A percentile compares a stretch with the other conserved stretches of the same genome.
Evolutionary conservation across 2,329 filamentous ascomycete species (phyloP).

Genomic region (Metarhizium humberi): DNA sequence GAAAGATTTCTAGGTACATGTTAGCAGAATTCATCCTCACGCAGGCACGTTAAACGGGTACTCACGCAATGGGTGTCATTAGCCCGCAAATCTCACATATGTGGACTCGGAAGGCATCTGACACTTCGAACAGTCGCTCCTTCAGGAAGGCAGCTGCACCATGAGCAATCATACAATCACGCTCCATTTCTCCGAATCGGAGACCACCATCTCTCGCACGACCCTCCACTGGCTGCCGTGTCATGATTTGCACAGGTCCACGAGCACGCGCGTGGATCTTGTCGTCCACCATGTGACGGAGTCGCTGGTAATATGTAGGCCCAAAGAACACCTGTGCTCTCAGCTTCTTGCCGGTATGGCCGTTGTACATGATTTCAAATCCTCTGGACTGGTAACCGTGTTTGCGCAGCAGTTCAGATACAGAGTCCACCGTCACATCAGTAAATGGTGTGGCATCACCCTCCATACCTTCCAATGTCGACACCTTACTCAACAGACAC

Average conservation of each 20-base stretch:
- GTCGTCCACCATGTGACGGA: conserved; percentile 99
- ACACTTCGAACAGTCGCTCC: conserved; percentile 94
- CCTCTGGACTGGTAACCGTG: conserved; percentile 95
- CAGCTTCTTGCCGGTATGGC: conserved; percentile 90
- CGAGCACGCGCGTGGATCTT: conserved; percentile 99
- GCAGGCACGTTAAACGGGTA: conserved; percentile 19
- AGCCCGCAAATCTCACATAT: conserved; percentile 97
- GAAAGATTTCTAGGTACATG: conserved; percentile 63
- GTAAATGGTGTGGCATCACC: conserved; percentile 97
- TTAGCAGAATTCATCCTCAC: conserved; percentile 20
- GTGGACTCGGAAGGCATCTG: conserved; percentile 94
- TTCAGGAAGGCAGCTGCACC: conserved; percentile 95
- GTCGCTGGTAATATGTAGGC: conserved; percentile 96
- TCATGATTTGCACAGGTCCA: conserved; percentile 94
- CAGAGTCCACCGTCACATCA: conserved; percentile 89
- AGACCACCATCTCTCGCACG: conserved; percentile 95
- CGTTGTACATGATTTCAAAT: conserved; percentile 98
- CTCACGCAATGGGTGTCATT: conserved; percentile 98
- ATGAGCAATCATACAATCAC: conserved; percentile 99
- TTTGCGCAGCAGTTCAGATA: conserved; percentile 76
- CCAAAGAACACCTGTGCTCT: conserved; percentile 93
- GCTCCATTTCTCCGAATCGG: conserved; percentile 99
- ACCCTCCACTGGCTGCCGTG: conserved; percentile 94
- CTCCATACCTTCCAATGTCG: conserved; percentile 85
- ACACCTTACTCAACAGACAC: conserved; percentile 94